Conservation (phyloP, 129 eudicot species). For the Centrapalus pauciflorus region DNA sequence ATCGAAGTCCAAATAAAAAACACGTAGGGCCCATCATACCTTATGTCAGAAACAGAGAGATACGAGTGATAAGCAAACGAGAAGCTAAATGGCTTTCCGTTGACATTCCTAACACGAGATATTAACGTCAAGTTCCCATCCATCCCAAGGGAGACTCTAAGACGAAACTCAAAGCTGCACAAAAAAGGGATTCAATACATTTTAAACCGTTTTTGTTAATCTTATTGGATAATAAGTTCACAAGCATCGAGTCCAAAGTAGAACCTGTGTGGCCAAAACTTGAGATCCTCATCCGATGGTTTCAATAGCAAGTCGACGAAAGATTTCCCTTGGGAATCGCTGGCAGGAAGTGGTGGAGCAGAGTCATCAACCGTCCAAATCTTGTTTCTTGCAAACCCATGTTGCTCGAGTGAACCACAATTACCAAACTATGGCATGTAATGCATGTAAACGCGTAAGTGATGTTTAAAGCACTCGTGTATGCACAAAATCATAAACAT, state of each 20-base stretch:
- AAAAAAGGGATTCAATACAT: neutral
- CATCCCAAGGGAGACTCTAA: slow-evolving; percentile 63
- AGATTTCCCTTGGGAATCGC: slow-evolving; percentile 61
- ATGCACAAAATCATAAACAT: neutral
- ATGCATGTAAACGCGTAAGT: neutral
- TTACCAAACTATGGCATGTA: slow-evolving; percentile 54
- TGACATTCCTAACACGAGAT: slow-evolving; percentile 81
- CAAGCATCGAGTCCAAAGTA: neutral
- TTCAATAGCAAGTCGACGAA: slow-evolving; percentile 75
- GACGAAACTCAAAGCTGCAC: slow-evolving; percentile 84
- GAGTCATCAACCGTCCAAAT: slow-evolving; percentile 66
- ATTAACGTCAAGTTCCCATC: slow-evolving; percentile 72
- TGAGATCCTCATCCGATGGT: slow-evolving; percentile 81
- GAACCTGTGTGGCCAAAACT: slow-evolving; percentile 86
- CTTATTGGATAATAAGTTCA: neutral
- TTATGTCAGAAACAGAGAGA: slow-evolving; percentile 86
- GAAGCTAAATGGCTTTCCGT: slow-evolving; percentile 89
- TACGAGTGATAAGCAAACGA: slow-evolving; percentile 83
- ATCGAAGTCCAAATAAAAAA: too few relatives aligned
- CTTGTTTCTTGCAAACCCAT: slow-evolving; percentile 83
- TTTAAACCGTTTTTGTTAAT: neutral
- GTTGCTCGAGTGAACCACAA: slow-evolving; percentile 76
- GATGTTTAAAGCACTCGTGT: neutral
- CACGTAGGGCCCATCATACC: slow-evolving; percentile 35
- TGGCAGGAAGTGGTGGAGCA: slow-evolving; percentile 67